Evolutionary conservation across 163 green algal genomes (phyloP).

Genomic region (Scenedesmus sp.): DNA sequence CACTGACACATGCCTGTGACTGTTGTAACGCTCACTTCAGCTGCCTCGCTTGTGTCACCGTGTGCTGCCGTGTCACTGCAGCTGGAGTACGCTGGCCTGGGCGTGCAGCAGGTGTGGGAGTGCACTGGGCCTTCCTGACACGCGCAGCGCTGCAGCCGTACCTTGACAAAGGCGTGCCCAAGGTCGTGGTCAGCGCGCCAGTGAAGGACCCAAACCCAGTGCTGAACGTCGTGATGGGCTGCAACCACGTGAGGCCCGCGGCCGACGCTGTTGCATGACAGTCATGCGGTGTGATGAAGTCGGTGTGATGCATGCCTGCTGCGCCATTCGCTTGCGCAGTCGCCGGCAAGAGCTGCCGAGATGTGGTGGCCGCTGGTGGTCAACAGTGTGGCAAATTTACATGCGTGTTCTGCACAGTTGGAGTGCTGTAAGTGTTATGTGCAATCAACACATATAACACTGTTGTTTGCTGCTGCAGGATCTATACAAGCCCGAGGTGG

Average conservation of each 20-base stretch:
- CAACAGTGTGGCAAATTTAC: too few species aligned
- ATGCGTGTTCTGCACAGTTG: too few species aligned
- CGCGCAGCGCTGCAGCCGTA: conserved; percentile 76
- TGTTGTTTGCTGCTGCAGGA: conserved; percentile 55
- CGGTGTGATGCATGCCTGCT: not conserved
- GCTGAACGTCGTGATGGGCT: conserved; percentile 87
- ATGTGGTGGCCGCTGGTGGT: too few species aligned
- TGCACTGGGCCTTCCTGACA: conserved; percentile 85
- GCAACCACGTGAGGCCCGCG: conserved; percentile 77
- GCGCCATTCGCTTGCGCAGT: too few species aligned
- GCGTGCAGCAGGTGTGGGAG: conserved; percentile 79
- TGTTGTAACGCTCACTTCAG: too few species aligned
- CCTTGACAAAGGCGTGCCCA: conserved; percentile 74
- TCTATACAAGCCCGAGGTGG: conserved; percentile 74
- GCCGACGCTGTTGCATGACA: not conserved
- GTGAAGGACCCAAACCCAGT: conserved; percentile 85
- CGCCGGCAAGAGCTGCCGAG: too few species aligned
- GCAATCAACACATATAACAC: not conserved
- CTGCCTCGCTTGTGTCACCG: too few species aligned
- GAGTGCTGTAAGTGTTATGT: too few species aligned
- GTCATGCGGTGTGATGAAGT: not conserved
- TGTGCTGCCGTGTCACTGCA: conserved; percentile 29
- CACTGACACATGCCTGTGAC: too few species aligned
- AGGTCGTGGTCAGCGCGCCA: conserved; percentile 84
- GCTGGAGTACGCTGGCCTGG: conserved; percentile 58